These are phyloP conservation scores for Alternaria incomplexa DNA, from an alignment of 2,329 filamentous ascomycete genomes.

Conservation along the genomic window DNA sequence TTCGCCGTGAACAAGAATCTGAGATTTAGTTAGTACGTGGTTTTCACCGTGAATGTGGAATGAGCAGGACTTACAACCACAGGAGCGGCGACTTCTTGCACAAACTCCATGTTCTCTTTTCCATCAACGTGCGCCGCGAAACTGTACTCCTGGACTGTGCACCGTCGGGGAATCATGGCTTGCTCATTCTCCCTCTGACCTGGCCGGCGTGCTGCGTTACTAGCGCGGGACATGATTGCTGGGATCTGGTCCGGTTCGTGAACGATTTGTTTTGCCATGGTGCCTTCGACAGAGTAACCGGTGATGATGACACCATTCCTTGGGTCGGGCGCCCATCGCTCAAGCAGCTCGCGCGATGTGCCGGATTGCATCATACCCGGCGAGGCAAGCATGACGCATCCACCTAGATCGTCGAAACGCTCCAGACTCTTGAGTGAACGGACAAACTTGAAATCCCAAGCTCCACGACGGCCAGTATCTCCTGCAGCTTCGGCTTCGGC, in stretches of 20 bases:
- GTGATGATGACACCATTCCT: slow-evolving; percentile 99
- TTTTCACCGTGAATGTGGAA: neutral
- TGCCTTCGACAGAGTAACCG: slow-evolving; percentile 97
- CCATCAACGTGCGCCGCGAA: slow-evolving; percentile 98
- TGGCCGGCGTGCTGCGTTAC: slow-evolving; percentile 63
- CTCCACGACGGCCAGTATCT: slow-evolving; percentile 76
- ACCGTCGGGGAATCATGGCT: slow-evolving; percentile 88
- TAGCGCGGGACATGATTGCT: slow-evolving; percentile 76
- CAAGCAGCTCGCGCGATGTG: slow-evolving; percentile 88
- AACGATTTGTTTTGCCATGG: slow-evolving; percentile 95
- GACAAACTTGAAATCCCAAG: slow-evolving; percentile 97
- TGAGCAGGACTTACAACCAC: slow-evolving; percentile 75
- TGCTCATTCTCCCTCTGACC: slow-evolving; percentile 76
- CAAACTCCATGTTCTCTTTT: slow-evolving; percentile 93
- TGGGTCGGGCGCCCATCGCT: slow-evolving; percentile 94
- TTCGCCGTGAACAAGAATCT: slow-evolving; percentile 97
- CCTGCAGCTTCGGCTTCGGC: slow-evolving; percentile 85
- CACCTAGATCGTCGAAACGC: slow-evolving; percentile 92
- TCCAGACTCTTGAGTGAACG: slow-evolving; percentile 91
- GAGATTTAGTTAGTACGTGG: slow-evolving; percentile 6
- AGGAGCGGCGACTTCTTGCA: slow-evolving; percentile 89
- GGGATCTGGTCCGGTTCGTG: slow-evolving; percentile 95
- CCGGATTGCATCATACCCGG: slow-evolving; percentile 99
- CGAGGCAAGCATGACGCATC: slow-evolving; percentile 95
- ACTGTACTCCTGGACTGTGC: slow-evolving; percentile 91